A percentile compares a stretch with the other conserved stretches of the same genome.
These are phyloP conservation scores for Starmera stellimalicola DNA, from an alignment of 1,139 yeast species.

Conservation along the genomic window DNA sequence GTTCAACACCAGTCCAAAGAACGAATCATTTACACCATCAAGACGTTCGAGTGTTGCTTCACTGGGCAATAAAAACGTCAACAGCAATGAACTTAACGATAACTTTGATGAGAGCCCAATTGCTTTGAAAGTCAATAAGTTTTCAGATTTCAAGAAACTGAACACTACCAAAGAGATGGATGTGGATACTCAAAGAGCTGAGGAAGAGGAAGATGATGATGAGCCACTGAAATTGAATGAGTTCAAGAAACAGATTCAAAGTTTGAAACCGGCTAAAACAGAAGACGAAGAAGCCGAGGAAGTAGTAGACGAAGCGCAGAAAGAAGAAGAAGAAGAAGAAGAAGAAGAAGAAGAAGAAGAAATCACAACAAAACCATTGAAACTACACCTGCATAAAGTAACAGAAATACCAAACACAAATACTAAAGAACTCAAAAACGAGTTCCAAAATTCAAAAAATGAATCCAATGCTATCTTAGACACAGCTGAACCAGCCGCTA, in stretches of 20 bases:
- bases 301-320: constrained; percentile 3
- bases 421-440: no score
- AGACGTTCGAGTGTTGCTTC: neutral
- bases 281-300: constrained; percentile 2
- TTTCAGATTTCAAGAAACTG: no score
- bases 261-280: constrained; percentile 2
- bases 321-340: constrained; percentile 8
- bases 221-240: neutral
- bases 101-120: neutral
- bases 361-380: no score
- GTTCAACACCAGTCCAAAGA: constrained; percentile 18
- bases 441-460: no score
- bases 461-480: no score
- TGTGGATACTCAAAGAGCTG: neutral
- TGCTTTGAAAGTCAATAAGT: neutral
- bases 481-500: no score
- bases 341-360: neutral
- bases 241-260: neutral
- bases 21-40: neutral
- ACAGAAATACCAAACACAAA: no score
- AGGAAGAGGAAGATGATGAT: constrained; percentile 1
- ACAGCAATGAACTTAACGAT: neutral
- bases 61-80: neutral
- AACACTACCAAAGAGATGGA: no score
- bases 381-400: no score